These are phyloP conservation scores for Zizania palustris DNA, from an alignment of 202 grass and related monocot species.

Conservation along the genomic window DNA sequence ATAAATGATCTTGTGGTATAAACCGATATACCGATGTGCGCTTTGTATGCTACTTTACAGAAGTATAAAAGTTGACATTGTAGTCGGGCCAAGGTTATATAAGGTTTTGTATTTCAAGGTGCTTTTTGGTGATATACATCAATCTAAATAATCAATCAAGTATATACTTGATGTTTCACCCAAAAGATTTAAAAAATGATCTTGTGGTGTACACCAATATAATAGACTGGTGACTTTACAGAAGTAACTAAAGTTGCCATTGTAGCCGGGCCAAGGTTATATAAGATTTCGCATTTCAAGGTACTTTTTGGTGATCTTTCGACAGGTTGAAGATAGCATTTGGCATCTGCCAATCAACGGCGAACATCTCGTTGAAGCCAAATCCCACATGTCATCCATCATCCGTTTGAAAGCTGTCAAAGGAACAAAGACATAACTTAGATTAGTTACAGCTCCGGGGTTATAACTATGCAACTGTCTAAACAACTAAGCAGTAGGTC, in stretches of 20 bases:
- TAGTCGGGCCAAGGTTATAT: too few relatives aligned
- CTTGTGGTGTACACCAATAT: too few relatives aligned
- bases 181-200: too few relatives aligned
- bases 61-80: too few relatives aligned
- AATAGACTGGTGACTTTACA: not conserved
- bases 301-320: not conserved
- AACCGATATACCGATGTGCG: too few relatives aligned
- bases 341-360: not conserved
- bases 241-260: not conserved
- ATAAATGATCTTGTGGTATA: too few relatives aligned
- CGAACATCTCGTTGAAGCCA: constrained; percentile 11
- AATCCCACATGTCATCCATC: not conserved
- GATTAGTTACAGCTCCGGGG: not conserved
- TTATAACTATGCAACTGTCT: not conserved
- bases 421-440: not conserved
- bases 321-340: not conserved
- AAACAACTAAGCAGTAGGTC: not conserved
- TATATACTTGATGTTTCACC: too few relatives aligned
- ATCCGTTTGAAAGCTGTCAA: constrained; percentile 1
- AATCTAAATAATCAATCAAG: too few relatives aligned
- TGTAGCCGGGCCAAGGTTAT: too few relatives aligned
- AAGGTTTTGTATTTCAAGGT: too few relatives aligned
- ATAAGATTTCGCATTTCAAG: too few relatives aligned
- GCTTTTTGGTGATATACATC: not conserved
- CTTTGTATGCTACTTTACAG: too few relatives aligned